These are phyloP conservation scores for Coniochaeta ligniaria DNA, from an alignment of 2,329 filamentous ascomycete genomes.

Conservation along the genomic window DNA sequence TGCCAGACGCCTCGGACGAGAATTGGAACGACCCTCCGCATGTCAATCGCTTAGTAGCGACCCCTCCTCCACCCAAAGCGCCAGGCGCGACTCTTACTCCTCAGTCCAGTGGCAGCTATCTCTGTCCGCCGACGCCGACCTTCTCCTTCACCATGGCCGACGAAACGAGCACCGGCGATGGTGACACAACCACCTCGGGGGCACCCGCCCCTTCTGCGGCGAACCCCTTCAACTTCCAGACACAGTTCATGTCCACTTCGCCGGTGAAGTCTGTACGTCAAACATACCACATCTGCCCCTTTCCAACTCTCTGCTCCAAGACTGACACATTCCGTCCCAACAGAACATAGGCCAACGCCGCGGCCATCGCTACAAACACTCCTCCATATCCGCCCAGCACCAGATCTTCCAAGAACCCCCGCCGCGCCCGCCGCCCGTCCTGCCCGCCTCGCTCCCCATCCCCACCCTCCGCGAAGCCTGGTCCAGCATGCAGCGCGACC, in stretches of 20 bases:
- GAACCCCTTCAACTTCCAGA: slow-evolving; percentile 93
- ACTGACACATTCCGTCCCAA: not conserved
- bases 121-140: slow-evolving; percentile 19
- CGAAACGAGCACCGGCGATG: slow-evolving; percentile 16
- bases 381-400: slow-evolving; percentile 78
- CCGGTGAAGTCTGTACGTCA: slow-evolving; percentile 68
- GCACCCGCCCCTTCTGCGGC: slow-evolving; percentile 21
- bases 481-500: slow-evolving; percentile 81
- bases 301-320: too few species aligned
- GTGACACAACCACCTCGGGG: not conserved
- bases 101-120: slow-evolving; percentile 10
- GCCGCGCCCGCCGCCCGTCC: slow-evolving; percentile 73
- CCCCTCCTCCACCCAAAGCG: not conserved
- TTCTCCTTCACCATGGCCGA: slow-evolving; percentile 24
- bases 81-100: not conserved
- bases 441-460: slow-evolving; percentile 86
- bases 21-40: slow-evolving; percentile 1
- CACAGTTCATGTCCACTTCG: slow-evolving; percentile 66
- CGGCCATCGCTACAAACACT: slow-evolving; percentile 97
- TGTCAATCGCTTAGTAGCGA: not conserved
- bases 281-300: not conserved
- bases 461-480: slow-evolving; percentile 85
- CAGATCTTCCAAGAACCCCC: slow-evolving; percentile 95
- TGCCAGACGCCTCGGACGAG: not conserved
- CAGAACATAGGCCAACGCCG: slow-evolving; percentile 85